Percentiles rank a stretch among this genome's conserved stretches.
phyloP scores from a whole-genome alignment of 2,329 filamentous ascomycete genomes.

The Trichoderma semiorbis region DNA sequence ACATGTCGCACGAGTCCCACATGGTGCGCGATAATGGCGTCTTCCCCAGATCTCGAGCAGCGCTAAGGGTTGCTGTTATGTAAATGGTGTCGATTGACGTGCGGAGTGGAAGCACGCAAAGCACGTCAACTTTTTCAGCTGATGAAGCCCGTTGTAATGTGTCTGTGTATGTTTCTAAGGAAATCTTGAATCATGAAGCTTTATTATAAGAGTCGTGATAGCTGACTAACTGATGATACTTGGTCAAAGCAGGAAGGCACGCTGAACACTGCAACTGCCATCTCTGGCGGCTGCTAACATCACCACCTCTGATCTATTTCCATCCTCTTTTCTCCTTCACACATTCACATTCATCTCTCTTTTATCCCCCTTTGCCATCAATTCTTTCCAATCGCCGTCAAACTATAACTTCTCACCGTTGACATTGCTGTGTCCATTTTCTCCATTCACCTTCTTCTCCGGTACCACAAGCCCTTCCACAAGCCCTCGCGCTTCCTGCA shows the following conservation, averaged over 20 bases:
- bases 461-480: background rate
- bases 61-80: constrained; percentile 12
- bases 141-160: background rate
- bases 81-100: background rate
- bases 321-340: background rate
- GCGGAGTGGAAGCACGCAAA: background rate
- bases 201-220: background rate
- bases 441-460: background rate
- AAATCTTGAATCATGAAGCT: background rate
- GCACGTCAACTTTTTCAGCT: background rate
- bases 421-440: background rate
- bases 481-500: constrained; percentile 20
- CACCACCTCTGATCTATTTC: background rate
- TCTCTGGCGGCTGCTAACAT: background rate
- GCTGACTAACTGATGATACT: background rate
- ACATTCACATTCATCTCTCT: background rate
- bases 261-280: background rate
- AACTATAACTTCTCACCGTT: background rate
- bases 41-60: constrained; percentile 10
- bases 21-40: constrained; percentile 8
- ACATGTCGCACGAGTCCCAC: background rate
- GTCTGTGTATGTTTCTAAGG: background rate
- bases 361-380: background rate
- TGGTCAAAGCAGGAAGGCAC: background rate
- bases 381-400: background rate